Base-by-base conservation (phyloP, 164 flowering plant genomes). In the Chloranthus sessilifolius region DNA sequence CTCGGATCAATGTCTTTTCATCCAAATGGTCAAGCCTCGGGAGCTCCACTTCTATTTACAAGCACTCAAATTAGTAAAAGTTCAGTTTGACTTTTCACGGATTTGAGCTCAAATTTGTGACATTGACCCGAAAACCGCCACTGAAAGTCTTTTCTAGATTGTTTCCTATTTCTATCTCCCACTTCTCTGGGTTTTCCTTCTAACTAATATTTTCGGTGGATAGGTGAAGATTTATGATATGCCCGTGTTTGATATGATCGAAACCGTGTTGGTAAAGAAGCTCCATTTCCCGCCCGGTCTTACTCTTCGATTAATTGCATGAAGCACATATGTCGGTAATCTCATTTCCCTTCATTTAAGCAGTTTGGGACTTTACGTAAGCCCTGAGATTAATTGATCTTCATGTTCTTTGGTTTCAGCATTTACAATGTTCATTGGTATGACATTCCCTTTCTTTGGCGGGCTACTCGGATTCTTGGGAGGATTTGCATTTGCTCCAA, bases 181-280 rank as follows among this genome's bases (percentile, higher is more conserved):
- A n/a, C n/a, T n/a, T n/a, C n/a, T n/a, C n/a, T n/a, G n/a, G n/a
- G n/a, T n/a, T n/a, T n/a, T n/a, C n/a, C n/a, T 44, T 14, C 11
- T 3, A 44, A 24, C 31, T 26, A 14, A 1, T 12, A 3, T n/a
- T 39, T 28, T 26, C 16, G n/a, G 2, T 21, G 11, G 2, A 9
- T 39, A 29, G n/a, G 27, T 28, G 25, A 40, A 77, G 85, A 62
- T 77, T 16, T 82, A 56, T 64, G 83, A 78, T 1, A 73, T 74
- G 65, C 82, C 86, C 16, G 83, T 77, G 15, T 84, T 81, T 44
- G 85, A 84, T 65, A 81, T 79, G 85, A 12, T 76, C 22, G 86
- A 81, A 43, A 47, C 82, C 22, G 64, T 68, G 7, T 30, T 79
- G 43, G 84, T 84, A 44, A 53, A 54, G 61, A 69, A 66, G 53